Evolutionary conservation across 192 early-diverging fungal species (phyloP).

Genomic region (Coemansia sp.): DNA sequence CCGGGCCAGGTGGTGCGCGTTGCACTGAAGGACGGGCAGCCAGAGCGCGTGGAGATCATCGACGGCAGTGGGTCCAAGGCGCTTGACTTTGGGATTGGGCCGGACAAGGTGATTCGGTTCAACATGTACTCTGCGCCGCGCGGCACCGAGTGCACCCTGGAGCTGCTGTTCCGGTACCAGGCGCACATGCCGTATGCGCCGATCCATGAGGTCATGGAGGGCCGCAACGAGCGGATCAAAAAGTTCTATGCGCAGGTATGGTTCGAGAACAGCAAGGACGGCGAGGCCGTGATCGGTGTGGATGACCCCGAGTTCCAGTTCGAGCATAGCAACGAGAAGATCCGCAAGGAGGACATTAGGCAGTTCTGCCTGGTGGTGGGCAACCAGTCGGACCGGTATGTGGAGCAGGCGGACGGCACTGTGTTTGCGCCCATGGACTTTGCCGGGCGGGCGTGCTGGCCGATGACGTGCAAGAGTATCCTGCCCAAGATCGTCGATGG

Average conservation of each 20-base stretch:
- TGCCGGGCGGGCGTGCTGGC: constrained; percentile 70
- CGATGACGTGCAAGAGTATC: constrained; percentile 80
- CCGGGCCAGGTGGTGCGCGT: constrained; percentile 49
- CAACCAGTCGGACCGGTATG: constrained; percentile 79
- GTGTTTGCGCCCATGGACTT: constrained; percentile 67
- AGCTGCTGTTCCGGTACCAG: constrained; percentile 76
- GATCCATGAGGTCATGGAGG: constrained; percentile 62
- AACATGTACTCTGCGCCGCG: constrained; percentile 52
- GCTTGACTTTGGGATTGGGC: constrained; percentile 40
- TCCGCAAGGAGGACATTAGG: constrained; percentile 87
- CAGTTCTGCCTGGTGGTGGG: constrained; percentile 54
- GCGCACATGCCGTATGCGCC: constrained; percentile 71
- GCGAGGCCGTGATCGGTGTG: too few relatives aligned
- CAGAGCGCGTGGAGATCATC: constrained; percentile 11
- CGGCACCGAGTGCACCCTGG: constrained; percentile 62
- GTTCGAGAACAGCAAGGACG: constrained; percentile 12
- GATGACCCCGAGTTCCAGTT: constrained; percentile 64
- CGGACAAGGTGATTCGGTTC: constrained; percentile 52
- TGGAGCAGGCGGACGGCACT: constrained; percentile 87
- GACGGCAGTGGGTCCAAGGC: not conserved
- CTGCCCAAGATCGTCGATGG: constrained; percentile 91
- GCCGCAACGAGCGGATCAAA: constrained; percentile 73
- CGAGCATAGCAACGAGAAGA: constrained; percentile 62
- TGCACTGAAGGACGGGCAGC: constrained; percentile 35
- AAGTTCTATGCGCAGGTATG: constrained; percentile 46